A percentile compares a stretch with the other conserved stretches of the same genome.
These are phyloP conservation scores for Copromyces sp. DNA, from an alignment of 495 filamentous ascomycete genomes.

Conservation along the genomic window DNA sequence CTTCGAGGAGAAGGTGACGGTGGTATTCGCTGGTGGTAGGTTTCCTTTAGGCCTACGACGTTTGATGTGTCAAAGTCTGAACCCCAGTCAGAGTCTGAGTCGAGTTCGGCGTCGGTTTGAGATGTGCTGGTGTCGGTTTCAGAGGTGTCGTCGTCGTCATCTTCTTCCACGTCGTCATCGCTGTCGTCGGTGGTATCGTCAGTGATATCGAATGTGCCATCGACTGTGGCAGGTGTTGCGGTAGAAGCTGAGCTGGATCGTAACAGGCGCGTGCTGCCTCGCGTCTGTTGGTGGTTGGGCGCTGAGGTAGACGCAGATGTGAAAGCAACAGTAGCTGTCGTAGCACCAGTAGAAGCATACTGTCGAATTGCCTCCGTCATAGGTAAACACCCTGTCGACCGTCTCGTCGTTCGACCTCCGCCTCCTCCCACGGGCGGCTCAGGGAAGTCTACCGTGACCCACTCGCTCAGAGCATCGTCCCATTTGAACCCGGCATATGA, in stretches of 20 bases:
- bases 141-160: not conserved
- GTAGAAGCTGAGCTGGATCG: not conserved
- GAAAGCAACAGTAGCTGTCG: not conserved
- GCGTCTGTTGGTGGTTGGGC: not conserved
- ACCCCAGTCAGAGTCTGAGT: not conserved
- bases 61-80: not conserved
- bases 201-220: not conserved
- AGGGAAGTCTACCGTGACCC: slow-evolving; percentile 32
- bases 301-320: not conserved
- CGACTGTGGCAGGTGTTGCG: not conserved
- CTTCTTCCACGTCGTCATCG: not conserved
- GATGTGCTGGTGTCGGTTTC: not conserved
- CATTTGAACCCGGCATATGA: slow-evolving; percentile 32
- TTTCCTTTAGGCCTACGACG: not conserved
- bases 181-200: not conserved
- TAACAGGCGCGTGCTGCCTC: not conserved
- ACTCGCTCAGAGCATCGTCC: slow-evolving; percentile 48
- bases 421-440: not conserved
- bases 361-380: not conserved
- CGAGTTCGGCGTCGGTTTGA: not conserved
- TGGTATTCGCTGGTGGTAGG: not conserved
- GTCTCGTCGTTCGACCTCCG: not conserved
- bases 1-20: not conserved
- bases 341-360: not conserved
- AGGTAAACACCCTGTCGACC: not conserved